A percentile compares a stretch with the other conserved stretches of the same genome.
Evolutionary conservation across 177 flowering plant genomes (phyloP).

Genomic region (Vitis hybrid): DNA sequence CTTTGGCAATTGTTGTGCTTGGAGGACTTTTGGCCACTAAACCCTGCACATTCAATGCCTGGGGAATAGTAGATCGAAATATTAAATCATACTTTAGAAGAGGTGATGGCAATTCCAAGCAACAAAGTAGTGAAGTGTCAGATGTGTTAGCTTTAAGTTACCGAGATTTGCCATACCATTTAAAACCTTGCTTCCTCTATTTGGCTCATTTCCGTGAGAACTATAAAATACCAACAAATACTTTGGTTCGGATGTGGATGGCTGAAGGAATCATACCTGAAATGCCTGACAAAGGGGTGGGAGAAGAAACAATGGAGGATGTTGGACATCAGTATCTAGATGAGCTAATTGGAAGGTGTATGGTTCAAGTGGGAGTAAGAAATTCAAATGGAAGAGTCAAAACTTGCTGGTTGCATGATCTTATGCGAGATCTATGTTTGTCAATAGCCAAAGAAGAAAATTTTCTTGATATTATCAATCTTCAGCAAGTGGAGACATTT

Average conservation of each 20-base stretch:
- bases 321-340: constrained; percentile 8
- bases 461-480: background rate
- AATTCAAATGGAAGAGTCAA: constrained; percentile 3
- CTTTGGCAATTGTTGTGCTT: no score
- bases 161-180: background rate
- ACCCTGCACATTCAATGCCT: no score
- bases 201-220: background rate
- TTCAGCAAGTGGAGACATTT: background rate
- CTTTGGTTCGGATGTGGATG: background rate
- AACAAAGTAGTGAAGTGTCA: background rate
- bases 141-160: constrained; percentile 4
- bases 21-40: no score
- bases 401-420: constrained; percentile 16
- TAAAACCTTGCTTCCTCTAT: constrained; percentile 10
- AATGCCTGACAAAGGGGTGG: no score
- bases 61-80: no score
- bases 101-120: background rate
- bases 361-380: constrained; percentile 1
- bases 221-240: background rate
- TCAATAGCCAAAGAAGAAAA: constrained; percentile 4
- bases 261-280: background rate
- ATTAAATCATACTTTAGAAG: background rate
- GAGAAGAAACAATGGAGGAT: constrained; percentile 6
- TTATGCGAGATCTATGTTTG: constrained; percentile 21
- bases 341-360: constrained; percentile 5